Base-by-base conservation (phyloP, 2,329 filamentous ascomycete species). In the Exserohilum turcica region DNA sequence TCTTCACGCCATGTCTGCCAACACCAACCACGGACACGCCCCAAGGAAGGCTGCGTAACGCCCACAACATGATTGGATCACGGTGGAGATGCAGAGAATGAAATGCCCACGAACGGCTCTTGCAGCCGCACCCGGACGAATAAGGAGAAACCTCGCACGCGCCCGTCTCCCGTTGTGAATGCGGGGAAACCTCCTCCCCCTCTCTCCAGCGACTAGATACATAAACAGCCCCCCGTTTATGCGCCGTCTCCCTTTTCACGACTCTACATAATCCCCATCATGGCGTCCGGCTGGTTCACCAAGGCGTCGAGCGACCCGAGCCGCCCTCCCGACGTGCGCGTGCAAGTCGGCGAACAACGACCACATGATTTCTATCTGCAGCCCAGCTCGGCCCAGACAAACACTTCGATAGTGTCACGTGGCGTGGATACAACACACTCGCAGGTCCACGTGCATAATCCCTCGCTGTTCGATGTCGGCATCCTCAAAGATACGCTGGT, bases 401-500 rank as follows among this genome's bases (percentile, higher is more conserved):
- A 18, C 39, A 49, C 4, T 10, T 28, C 43, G 6, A 13, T 12
- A 9, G 12, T 37, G 16, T 18, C 54, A 3, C 58, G 50, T 8
- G 55, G 60, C 21, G 55, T 72, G 29, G 71, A 74, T 47, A 57
- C 52, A 5, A 66, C 63, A 12, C 71, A 74, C 39, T 74, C 71
- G 1, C 68, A 67, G 43, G 66, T 60, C 1, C 71, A 74, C 48
- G 60, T 71, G 9, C 62, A 71, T 29, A 63, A 57, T 19, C 63
- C 63, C 6, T 72, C 70, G 1, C 52, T 74, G 9, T 74, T 74
- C 33, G 69, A 74, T 51, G 68, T 84, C 6, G 82, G 82, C 8
- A 80, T 86, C 42, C 61, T 85, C 18, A 78, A 78, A 58, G 77
- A 81, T 15, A 80, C 81, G 2, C 67, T 86, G 2, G 73, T 83